Percentiles rank a stretch among this genome's conserved stretches.
These are phyloP conservation scores for Eleusine indica DNA, from an alignment of 176 grass and related monocot genomes.

Conservation along the genomic window DNA sequence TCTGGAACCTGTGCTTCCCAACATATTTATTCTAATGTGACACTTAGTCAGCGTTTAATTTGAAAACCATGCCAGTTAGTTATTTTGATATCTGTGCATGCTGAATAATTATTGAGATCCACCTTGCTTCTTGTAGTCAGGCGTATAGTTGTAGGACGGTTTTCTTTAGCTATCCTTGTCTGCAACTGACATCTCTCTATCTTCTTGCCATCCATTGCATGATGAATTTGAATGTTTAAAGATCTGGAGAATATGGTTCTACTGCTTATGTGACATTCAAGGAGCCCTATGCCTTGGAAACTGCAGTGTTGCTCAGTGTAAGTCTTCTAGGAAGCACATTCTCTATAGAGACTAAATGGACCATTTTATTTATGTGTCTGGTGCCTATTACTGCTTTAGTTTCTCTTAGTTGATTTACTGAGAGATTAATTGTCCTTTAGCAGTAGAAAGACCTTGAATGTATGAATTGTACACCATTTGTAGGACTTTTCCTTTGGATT, in stretches of 20 bases:
- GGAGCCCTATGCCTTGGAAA: conserved; percentile 86
- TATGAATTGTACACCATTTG: neutral
- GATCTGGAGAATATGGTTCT: conserved; percentile 78
- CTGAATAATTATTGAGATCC: neutral
- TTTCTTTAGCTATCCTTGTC: neutral
- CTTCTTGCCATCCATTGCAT: conserved; percentile 29
- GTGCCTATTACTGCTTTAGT: neutral
- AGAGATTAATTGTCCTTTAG: neutral
- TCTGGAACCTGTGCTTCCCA: neutral
- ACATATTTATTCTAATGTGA: neutral
- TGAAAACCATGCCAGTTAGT: neutral
- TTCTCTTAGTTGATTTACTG: neutral
- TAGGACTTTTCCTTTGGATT: neutral
- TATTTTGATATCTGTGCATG: neutral
- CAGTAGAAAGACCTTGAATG: neutral
- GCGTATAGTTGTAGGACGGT: neutral
- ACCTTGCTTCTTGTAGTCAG: neutral
- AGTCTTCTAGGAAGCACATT: conserved; percentile 32
- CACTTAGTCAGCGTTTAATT: neutral
- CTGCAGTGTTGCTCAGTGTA: conserved; percentile 93
- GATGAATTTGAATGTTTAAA: conserved; percentile 43
- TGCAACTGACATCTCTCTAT: neutral
- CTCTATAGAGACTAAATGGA: conserved; percentile 8
- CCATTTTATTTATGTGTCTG: conserved; percentile 16
- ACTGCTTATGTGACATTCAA: conserved; percentile 98